Base-by-base conservation (phyloP, 345 rosid species). In the Sonneratia caseolaris region DNA sequence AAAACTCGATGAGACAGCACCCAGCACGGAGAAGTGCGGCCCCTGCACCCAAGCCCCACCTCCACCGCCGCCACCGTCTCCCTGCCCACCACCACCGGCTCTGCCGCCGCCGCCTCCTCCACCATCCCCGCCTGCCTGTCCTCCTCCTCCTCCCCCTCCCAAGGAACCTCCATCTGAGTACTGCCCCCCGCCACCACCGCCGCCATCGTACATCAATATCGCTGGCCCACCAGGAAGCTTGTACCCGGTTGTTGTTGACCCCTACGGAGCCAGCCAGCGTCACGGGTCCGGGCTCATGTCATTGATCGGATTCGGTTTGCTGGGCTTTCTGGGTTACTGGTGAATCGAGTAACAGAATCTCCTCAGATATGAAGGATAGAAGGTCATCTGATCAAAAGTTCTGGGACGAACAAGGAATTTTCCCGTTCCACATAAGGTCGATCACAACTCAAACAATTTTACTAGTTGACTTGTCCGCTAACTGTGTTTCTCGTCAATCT, bases 211-310 rank as follows among this genome's bases (percentile, higher is more conserved):
- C 61, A 79, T 86, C 35, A 84, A 84, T 79, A 78, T 82, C 40
- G 71, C 87, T 15, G 86, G 87, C 24, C 89, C 86, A 9, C 86
- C 86, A 1, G 86, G 82, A 36, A 69, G 64, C 74, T 13, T 83
- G 72, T 86, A 86, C 76, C 84, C 89, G 0, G 11, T 84, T 47
- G 86, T 79, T 76, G 73, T 65, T 21, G 7, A 37, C 42, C 77
- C 65, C 27, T 24, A 27, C 22, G 64, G 74, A 2, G 80, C 70
- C 18, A 21, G 38, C 37, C 62, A 59, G 51, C 51, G 37, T 7
- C 12, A 49, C 24, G 4, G 70, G 0, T 67, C 68, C 9, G 49
- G 55, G 45, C 11, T 64, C 79, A 61, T 75, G 7, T 43, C 64
- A 76, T 45, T 76, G 78, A 70, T 75, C 27, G 82, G 74, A 38